Percentiles rank a stretch among this genome's conserved stretches.
Conservation (phyloP, 2,329 filamentous ascomycete species). For the Sordariomycetes sp. region DNA sequence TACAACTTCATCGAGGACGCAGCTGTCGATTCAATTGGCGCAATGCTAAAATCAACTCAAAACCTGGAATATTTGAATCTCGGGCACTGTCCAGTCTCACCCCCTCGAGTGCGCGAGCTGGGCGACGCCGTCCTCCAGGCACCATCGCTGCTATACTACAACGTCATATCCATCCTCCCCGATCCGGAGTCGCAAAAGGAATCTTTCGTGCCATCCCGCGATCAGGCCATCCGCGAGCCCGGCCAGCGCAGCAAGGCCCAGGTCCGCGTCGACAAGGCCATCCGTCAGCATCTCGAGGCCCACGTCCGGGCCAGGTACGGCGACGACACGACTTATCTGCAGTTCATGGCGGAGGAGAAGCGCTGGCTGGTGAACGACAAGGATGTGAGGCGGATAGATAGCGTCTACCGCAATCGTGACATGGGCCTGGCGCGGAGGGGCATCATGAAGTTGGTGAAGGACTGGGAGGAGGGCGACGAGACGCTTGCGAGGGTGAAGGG, state of each 20-base stretch:
- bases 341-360: conserved; percentile 24
- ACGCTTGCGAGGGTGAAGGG: conserved; percentile 25
- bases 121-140: conserved; percentile 17
- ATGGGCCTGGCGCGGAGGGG: conserved; percentile 23
- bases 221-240: conserved; percentile 8
- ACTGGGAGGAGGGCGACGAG: conserved; percentile 29
- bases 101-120: conserved; percentile 15
- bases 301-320: conserved; percentile 22
- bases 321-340: conserved; percentile 15
- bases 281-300: conserved; percentile 18
- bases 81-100: conserved; percentile 24
- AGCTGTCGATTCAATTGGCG: conserved; percentile 19
- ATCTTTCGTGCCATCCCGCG: conserved; percentile 19
- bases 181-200: conserved; percentile 10
- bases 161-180: conserved; percentile 24
- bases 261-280: conserved; percentile 16
- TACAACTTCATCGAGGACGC: conserved; percentile 37
- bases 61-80: conserved; percentile 32
- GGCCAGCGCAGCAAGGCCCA: conserved; percentile 6
- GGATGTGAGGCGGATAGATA: conserved; percentile 32
- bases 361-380: conserved; percentile 30
- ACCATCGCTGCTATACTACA: conserved; percentile 25
- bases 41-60: conserved; percentile 20
- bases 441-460: conserved; percentile 23
- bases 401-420: conserved; percentile 32